Evolutionary conservation across 1,284 basidiomycete genomes (phyloP), one percentile per base, ranked within the genome.

Genomic region (Ceratobasidium sp.): DNA sequence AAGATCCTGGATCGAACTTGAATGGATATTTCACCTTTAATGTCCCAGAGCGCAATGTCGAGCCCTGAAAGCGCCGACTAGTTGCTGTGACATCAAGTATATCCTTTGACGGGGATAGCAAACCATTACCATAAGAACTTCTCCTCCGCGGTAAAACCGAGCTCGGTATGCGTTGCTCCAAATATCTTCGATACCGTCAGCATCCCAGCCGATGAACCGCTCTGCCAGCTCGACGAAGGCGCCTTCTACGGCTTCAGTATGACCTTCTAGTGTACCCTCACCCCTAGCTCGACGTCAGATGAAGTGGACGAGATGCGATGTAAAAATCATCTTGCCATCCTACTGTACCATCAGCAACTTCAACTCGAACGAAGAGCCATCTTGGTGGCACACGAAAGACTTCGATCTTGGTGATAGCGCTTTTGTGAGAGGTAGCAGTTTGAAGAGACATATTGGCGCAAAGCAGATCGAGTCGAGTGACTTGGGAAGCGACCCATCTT

Each of bases 191-290:
- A 92, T 91, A 74, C 87, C 86, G 78, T 90, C 87, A 0, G 88
- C 86, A 76, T 90, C 85, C 82, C 85, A 87, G 34, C 89, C 88
- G n/a, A 87, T 76, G 76, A 90, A 92, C 57, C 88, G 84, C 72
- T 87, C 82, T 18, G 82, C 80, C 30, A 93, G 84, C 74, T 92
- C 90, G 41, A 81, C 77, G 76, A 88, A 85, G 28, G 89, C 88
- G 23, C 90, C 91, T 80, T 92, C 89, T 10, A 93, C 86, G 2
- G 91, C 90, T 80, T 93, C 90, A 3, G 89, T 90, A 77, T 92
- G 89, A 6, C 89, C 89, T 79, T 89, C 88, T 16, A 90, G 83
- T 0, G 88, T 89, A 39, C 82, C 86, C 80, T 89, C 88, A 6
- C 87, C 88, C 87, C 70, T 71, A 18, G 23, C 12, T 12, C 21